Evolutionary conservation across 805 yeast species (phyloP).

Genomic region (Hanseniaspora singularis): DNA sequence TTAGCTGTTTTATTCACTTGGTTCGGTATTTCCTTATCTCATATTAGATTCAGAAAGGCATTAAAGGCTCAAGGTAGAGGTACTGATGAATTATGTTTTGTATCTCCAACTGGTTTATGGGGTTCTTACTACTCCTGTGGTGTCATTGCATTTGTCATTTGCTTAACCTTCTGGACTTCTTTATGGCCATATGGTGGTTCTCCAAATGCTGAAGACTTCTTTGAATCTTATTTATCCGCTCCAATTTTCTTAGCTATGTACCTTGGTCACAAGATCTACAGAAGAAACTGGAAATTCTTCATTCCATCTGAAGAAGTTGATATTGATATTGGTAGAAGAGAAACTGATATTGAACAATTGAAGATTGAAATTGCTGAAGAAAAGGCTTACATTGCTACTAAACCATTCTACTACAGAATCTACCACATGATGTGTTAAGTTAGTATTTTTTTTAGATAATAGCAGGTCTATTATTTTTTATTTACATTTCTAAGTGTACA

Average conservation of each 20-base stretch:
- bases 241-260: conserved; percentile 54
- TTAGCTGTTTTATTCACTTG: conserved; percentile 51
- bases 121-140: conserved; percentile 52
- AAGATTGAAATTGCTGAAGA: conserved; percentile 41
- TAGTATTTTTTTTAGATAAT: too few species aligned
- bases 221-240: conserved; percentile 41
- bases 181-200: conserved; percentile 50
- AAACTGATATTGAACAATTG: conserved; percentile 38
- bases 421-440: conserved; percentile 37
- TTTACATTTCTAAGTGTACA: not conserved
- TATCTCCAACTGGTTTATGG: conserved; percentile 52
- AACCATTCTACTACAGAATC: conserved; percentile 35
- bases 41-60: conserved; percentile 53
- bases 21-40: conserved; percentile 48
- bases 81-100: conserved; percentile 53
- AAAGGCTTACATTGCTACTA: conserved; percentile 28
- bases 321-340: conserved; percentile 46
- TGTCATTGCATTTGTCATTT: conserved; percentile 44
- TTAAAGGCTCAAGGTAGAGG: conserved; percentile 52
- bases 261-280: conserved; percentile 47
- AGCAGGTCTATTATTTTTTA: not conserved
- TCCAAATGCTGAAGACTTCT: conserved; percentile 34
- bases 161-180: conserved; percentile 72
- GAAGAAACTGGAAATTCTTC: conserved; percentile 28
- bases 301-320: conserved; percentile 42